A percentile compares a stretch with the other conserved stretches of the same genome.
Conservation (phyloP, 495 filamentous ascomycete species). For the Pyronema omphalodes region DNA sequence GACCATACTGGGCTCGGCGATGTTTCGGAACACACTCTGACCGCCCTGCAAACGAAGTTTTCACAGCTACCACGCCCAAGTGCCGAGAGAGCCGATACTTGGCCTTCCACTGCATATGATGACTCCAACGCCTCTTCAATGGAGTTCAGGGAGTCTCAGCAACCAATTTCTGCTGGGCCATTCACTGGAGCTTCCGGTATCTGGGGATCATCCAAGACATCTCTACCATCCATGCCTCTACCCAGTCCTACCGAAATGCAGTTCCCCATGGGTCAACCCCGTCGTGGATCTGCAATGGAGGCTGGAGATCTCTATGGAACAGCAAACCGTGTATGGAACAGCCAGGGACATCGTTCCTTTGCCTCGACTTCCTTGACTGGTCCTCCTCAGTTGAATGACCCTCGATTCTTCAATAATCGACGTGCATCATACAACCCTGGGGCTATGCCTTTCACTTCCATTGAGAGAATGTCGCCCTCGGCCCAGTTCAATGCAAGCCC, state of each 20-base stretch:
- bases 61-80: constrained; percentile 35
- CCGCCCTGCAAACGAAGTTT: constrained; percentile 34
- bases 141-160: constrained; percentile 37
- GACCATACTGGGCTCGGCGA: constrained; percentile 35
- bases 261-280: constrained; percentile 9
- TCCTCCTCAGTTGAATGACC: constrained; percentile 14
- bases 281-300: constrained; percentile 15
- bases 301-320: constrained; percentile 15
- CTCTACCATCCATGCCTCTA: constrained; percentile 13
- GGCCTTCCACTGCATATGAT: constrained; percentile 45
- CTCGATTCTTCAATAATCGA: constrained; percentile 25
- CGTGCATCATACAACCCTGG: constrained; percentile 23
- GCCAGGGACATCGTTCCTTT: constrained; percentile 12
- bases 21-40: constrained; percentile 35
- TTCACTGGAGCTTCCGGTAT: constrained; percentile 25
- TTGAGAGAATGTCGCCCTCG: constrained; percentile 1
- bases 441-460: constrained; percentile 17
- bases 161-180: constrained; percentile 28
- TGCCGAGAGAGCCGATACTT: constrained; percentile 38
- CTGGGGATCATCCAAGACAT: constrained; percentile 16
- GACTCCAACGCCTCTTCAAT: constrained; percentile 43
- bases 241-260: constrained; percentile 10
- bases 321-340: constrained; percentile 18
- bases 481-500: constrained; percentile 37
- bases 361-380: constrained; percentile 19